A percentile compares a stretch with the other conserved stretches of the same genome.
Evolutionary conservation across 176 grass and related monocot genomes (phyloP).

Genomic region (Triticum timopheevii): DNA sequence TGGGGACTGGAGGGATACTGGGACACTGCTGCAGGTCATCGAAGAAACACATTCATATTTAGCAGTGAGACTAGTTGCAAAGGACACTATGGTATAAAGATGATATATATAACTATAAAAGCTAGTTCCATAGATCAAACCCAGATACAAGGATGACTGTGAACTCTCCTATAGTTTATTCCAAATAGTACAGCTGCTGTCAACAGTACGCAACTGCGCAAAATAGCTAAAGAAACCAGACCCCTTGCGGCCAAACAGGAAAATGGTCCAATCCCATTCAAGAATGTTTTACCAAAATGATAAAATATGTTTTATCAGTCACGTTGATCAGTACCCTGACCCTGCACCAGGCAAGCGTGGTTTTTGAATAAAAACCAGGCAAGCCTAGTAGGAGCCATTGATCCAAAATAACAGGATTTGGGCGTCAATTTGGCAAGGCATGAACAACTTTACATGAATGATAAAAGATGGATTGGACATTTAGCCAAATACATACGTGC

Average conservation of each 20-base stretch:
- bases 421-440: not conserved
- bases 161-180: not conserved
- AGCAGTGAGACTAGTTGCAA: not conserved
- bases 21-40: not conserved
- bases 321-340: not conserved
- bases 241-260: not conserved
- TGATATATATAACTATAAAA: not conserved
- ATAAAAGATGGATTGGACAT: not conserved
- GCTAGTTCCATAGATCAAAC: not conserved
- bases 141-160: not conserved
- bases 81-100: not conserved
- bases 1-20: not conserved
- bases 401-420: not conserved
- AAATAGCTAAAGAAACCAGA: not conserved
- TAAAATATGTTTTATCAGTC: not conserved
- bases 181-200: not conserved
- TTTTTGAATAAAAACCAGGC: too few relatives aligned
- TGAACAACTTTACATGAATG: not conserved
- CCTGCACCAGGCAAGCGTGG: not conserved
- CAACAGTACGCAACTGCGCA: not conserved
- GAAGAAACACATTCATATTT: slow-evolving; percentile 2
- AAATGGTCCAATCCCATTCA: not conserved
- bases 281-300: not conserved
- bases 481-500: not conserved
- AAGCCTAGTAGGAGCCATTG: not conserved